Base-by-base conservation (phyloP, 1,139 yeast genomes). In the Geotrichum candidum region DNA sequence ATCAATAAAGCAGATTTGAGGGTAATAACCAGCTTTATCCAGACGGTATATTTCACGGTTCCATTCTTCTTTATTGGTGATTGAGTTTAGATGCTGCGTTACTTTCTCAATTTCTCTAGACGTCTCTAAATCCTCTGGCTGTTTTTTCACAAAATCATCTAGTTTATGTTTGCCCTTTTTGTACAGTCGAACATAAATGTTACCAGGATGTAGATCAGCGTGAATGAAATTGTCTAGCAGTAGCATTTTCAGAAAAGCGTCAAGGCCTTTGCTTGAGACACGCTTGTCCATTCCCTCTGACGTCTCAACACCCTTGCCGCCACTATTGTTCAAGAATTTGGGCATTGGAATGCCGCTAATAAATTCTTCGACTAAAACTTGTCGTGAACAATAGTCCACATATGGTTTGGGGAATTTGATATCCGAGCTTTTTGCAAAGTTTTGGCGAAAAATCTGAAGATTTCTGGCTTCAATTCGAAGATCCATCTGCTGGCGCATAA, bases 131-230 rank as follows among this genome's bases (percentile, higher is more conserved):
- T 64, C 69, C 5, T 65, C 69, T n/a, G 63, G 67, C 51, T 63
- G 51, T 27, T 58, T 63, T 51, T 64, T 61, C 23, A 56, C 55
- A 56, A 55, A 51, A 27, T 61, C 55, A 23, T 60, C 59, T 33
- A 60, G 22, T 29, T 60, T 27, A 56, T 61, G 58, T 50, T 54
- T 27, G 41, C 57, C 59, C 61, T 35, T 66, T 52, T 84, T 84
- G 69, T 87, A 82, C 68, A 92, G 87, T 59, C 94, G 77, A 4
- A 94, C 84, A 80, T 92, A 84, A 72, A 94, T 90, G 73, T 94
- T 94, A 1, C 99, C 99, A 0, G 99, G 97, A 69, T 94, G 99
- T 64, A 94, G 79, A 74, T 94, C 99, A 0, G 98, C 95, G 73
- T 94, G 99, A 54, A 92, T 90, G 73, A 94, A 94, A 73, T 94